Base-by-base conservation (phyloP, 805 yeast genomes). In the Blastobotrys chiropterorum region DNA sequence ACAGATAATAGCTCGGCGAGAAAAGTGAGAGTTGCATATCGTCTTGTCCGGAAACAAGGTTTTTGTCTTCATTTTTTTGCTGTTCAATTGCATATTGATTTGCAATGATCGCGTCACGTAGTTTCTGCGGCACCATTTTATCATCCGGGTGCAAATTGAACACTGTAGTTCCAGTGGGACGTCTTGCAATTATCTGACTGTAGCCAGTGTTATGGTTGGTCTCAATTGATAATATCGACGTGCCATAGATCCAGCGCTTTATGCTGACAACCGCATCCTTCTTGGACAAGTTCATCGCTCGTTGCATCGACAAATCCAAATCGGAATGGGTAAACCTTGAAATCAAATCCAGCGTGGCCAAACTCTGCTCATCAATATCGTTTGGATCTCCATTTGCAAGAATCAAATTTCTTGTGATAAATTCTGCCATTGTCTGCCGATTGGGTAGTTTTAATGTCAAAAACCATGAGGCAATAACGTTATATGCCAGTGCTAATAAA, bases 391-490 rank as follows among this genome's bases (percentile, higher is more conserved):
- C 69, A 44, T 69, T 67, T 8, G 76, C 72, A 17, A 74, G 68
- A 1, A 79, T 67, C 50, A 88, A 64, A 55, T 80, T 81, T 52
- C 79, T 76, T 39, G 81, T 73, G 11, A 89, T 73, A 60, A 80
- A 89, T 1, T 87, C 76, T 1, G 85, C 78, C 38, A 87, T 60
- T 38, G 74, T 72, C 47, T 75, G 74, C 43, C 96, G 73, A 47
- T 82, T 82, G n/a, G 67, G 68, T 53, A 83, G 54, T 15, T 75
- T 74, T 63, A 88, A 76, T 51, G 82, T 79, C 59, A 87, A 67
- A 57, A 82, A 87, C 90, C 95, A 86, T 43, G 77, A 74, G 1
- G 84, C 71, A 21, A 89, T 79, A 2, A 86, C 85, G 46, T 74
- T 76, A 62, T 83, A 86, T 0, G 95, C 85, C 46, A 85, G 68